phyloP scores from a whole-genome alignment of 495 filamentous ascomycete genomes.

The Hypomontagnella monticulosa region DNA sequence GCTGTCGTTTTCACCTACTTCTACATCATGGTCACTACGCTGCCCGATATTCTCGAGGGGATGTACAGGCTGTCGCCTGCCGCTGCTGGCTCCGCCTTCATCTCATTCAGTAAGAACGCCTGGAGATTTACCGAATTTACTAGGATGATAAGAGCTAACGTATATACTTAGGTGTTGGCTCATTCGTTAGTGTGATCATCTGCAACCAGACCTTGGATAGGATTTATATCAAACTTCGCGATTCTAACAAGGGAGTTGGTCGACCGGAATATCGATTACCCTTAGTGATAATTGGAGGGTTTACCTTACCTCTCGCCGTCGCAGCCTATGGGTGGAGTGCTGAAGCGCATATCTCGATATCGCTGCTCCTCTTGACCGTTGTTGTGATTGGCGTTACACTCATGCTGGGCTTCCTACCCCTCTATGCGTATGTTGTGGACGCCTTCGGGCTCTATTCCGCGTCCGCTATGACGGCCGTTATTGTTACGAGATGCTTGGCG shows the following conservation, averaged over 20 bases:
- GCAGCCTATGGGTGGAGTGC: constrained; percentile 62
- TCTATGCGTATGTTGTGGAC: constrained; percentile 66
- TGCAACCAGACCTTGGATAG: constrained; percentile 60
- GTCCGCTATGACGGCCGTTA: constrained; percentile 64
- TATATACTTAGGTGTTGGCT: constrained; percentile 56
- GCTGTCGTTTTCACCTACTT: constrained; percentile 61
- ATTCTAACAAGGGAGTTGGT: constrained; percentile 49
- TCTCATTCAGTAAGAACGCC: constrained; percentile 61
- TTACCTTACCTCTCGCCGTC: constrained; percentile 54
- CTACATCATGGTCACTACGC: constrained; percentile 63
- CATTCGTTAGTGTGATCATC: constrained; percentile 55
- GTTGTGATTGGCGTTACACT: constrained; percentile 50
- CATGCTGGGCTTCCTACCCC: constrained; percentile 58
- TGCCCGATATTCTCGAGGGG: constrained; percentile 60
- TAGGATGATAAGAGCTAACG: constrained; percentile 40
- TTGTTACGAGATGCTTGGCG: constrained; percentile 63
- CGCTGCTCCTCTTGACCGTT: constrained; percentile 53
- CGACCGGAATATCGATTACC: constrained; percentile 63
- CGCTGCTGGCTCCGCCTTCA: constrained; percentile 56
- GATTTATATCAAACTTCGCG: constrained; percentile 60
- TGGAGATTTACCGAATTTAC: neutral
- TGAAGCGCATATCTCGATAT: constrained; percentile 49
- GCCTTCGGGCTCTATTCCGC: constrained; percentile 65
- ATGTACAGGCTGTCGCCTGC: constrained; percentile 59
- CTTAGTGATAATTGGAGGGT: constrained; percentile 54